Evolutionary conservation across 2,329 filamentous ascomycete genomes (phyloP), one percentile per base, ranked within the genome.

Genomic region (Parastagonospora avenae): DNA sequence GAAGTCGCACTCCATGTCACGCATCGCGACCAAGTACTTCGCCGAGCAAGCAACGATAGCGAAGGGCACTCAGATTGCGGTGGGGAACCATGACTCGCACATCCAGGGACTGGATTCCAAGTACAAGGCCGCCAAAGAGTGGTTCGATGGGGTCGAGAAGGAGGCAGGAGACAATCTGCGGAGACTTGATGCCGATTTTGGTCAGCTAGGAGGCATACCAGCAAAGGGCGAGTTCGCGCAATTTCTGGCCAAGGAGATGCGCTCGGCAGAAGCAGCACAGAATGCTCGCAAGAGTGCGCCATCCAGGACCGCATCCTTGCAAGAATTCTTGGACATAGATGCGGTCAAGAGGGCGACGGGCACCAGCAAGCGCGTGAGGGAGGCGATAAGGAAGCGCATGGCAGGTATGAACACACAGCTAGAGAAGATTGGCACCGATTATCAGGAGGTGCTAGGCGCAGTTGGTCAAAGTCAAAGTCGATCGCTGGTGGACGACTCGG

Each of bases 21-120:
- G 79, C 45, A 76, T 81, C 55, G 81, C 86, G 15, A 80, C 85
- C 63, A 81, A 86, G 48, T 83, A 90, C 59, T 89, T 91, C 67
- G 79, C 80, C 45, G 89, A 92, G 73, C 87, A 89, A 67, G 84
- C 87, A 42, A 85, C 90, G 45, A 92, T 96, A 71, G 81, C 91
- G 67, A 86, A 87, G 54, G 92, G 89, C 50, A 82, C 95, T 42
- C 87, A 91, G 56, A 90, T 94, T 24, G 94, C 93, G 6, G 86
- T 96, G 16, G 87, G 88, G 56, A 99, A 97, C 64, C 82, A 93
- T 48, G 87, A 92, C 64, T 83, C 85, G 14, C 90, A 91, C 68
- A 82, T 92, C 47, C 87, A 85, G 58, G 82, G 81, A 37, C 80
- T 91, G 55, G 87, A 92, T 64, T 83, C 86, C 51, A 91, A 89